These are phyloP conservation scores for Fusarium clavum DNA, from an alignment of 2,329 filamentous ascomycete genomes.

Conservation along the genomic window DNA sequence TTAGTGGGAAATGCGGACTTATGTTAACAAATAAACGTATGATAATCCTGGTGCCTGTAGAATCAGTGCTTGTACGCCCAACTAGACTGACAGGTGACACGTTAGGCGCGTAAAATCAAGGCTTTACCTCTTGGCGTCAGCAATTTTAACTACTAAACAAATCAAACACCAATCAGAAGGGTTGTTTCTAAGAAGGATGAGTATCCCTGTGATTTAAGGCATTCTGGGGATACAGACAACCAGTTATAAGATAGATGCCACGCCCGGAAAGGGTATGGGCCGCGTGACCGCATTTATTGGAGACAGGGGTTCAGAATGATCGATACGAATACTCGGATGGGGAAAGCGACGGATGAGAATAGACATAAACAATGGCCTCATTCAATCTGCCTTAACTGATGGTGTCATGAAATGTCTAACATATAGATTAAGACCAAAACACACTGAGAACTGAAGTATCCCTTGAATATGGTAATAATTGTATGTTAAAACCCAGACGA, in stretches of 20 bases:
- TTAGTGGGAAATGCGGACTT: background rate
- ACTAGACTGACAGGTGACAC: background rate
- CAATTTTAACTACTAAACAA: too few relatives aligned
- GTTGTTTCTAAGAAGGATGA: background rate
- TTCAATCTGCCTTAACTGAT: background rate
- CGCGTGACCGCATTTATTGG: background rate
- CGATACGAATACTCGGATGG: background rate
- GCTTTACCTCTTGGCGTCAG: background rate
- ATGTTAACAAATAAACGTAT: background rate
- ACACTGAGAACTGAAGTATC: too few relatives aligned
- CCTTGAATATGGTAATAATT: too few relatives aligned
- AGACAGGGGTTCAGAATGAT: too few relatives aligned
- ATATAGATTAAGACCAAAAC: too few relatives aligned
- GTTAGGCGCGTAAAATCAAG: background rate
- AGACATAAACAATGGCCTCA: background rate
- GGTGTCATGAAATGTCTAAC: too few relatives aligned
- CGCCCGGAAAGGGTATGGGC: constrained; percentile 5
- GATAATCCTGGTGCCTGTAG: background rate
- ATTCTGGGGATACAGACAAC: background rate
- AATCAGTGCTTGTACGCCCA: background rate
- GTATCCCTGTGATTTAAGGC: background rate
- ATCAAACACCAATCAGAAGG: background rate
- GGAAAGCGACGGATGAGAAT: background rate
- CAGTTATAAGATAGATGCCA: background rate
- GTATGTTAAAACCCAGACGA: too few relatives aligned